phyloP scores from a whole-genome alignment of 169 alveolate species.

The Perkinsus marinus region DNA sequence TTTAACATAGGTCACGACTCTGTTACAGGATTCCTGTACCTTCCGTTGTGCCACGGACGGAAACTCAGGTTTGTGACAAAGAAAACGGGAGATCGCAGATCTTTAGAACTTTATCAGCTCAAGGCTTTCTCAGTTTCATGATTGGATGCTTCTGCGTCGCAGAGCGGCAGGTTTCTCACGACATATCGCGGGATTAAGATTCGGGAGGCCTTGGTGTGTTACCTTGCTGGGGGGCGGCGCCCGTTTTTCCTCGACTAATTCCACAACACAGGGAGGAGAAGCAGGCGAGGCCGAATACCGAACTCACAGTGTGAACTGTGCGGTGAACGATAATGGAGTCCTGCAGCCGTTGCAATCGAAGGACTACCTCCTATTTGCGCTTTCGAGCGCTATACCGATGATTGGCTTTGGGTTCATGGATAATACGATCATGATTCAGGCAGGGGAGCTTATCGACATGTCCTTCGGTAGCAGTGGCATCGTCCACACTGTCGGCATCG shows the following conservation, averaged over 20 bases:
- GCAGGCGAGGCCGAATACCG: not conserved
- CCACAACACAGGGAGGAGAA: not conserved
- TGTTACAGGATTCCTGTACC: too few species aligned
- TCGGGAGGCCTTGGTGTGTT: not conserved
- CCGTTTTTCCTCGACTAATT: not conserved
- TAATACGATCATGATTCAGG: slow-evolving; percentile 27
- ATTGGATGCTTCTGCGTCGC: not conserved
- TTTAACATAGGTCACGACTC: too few species aligned
- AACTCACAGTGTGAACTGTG: not conserved
- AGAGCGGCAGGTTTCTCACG: not conserved
- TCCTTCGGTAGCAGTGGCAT: not conserved
- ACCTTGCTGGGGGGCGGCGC: not conserved
- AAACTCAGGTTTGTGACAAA: too few species aligned
- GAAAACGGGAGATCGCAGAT: too few species aligned
- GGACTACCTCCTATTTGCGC: not conserved
- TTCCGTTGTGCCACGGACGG: too few species aligned
- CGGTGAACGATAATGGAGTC: not conserved
- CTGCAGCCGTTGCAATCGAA: not conserved
- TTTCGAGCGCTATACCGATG: slow-evolving; percentile 24
- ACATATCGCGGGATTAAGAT: not conserved
- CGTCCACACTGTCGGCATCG: not conserved
- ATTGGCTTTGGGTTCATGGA: slow-evolving; percentile 33
- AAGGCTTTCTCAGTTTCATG: not conserved
- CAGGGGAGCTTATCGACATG: slow-evolving; percentile 13
- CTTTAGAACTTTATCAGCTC: too few species aligned